Conservation (phyloP, 208 protist species). For the Leishmania lainsoni region DNA sequence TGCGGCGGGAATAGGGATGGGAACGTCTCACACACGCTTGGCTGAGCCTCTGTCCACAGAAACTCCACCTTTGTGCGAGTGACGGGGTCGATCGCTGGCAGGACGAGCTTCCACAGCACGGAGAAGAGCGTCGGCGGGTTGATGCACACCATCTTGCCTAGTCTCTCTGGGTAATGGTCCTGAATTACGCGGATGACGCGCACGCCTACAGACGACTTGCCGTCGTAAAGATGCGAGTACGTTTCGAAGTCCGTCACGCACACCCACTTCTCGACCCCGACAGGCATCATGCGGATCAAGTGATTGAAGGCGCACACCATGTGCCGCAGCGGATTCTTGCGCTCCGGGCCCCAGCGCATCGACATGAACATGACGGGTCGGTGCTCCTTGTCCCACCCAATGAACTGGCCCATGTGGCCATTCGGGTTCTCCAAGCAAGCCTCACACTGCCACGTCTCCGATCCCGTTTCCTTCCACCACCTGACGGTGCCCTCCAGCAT, state of each 20-base stretch:
- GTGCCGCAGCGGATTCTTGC: conserved; percentile 72
- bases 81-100: conserved; percentile 72
- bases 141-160: conserved; percentile 83
- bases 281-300: conserved; percentile 71
- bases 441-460: conserved; percentile 59
- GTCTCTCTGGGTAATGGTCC: conserved; percentile 84
- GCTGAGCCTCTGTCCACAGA: conserved; percentile 71
- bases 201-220: conserved; percentile 67
- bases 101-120: conserved; percentile 76
- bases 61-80: conserved; percentile 82
- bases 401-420: conserved; percentile 81
- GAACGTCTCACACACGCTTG: conserved; percentile 60
- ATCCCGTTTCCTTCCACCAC: conserved; percentile 68
- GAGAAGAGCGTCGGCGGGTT: conserved; percentile 82
- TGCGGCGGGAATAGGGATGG: conserved; percentile 59
- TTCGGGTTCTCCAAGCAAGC: conserved; percentile 64
- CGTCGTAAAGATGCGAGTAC: conserved; percentile 77
- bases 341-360: conserved; percentile 82
- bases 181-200: conserved; percentile 69
- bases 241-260: conserved; percentile 87
- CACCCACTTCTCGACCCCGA: conserved; percentile 86
- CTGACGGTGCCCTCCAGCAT: conserved; percentile 75
- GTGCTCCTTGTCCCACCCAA: conserved; percentile 77
- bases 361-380: conserved; percentile 86
- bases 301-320: conserved; percentile 77